phyloP scores from a whole-genome alignment of 202 grass and related monocot species.

The Dendrocalamus latiflorus region DNA sequence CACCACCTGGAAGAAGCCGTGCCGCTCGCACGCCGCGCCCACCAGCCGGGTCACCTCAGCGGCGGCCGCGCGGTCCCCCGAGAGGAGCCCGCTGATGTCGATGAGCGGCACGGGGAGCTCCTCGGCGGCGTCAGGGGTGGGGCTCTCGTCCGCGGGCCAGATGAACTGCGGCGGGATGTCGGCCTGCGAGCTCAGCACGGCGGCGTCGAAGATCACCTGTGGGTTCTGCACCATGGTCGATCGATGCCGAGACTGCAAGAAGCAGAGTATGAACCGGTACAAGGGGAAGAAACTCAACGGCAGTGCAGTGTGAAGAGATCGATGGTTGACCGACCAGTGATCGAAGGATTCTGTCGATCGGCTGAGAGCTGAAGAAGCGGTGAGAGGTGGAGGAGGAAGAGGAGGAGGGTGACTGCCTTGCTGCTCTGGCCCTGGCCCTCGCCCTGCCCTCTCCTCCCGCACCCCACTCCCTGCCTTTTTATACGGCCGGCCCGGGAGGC shows the following conservation, averaged over 20 bases:
- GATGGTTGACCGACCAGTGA: no score
- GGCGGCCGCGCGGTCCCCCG: constrained; percentile 14
- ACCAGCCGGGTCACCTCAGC: constrained; percentile 34
- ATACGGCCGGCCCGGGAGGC: background rate
- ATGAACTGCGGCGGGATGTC: constrained; percentile 77
- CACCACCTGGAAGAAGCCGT: constrained; percentile 91
- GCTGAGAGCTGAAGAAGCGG: no score
- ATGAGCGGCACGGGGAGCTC: constrained; percentile 71
- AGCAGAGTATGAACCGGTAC: no score
- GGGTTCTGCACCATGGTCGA: constrained; percentile 14
- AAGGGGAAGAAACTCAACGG: no score
- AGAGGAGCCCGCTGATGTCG: constrained; percentile 51
- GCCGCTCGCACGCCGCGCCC: constrained; percentile 40
- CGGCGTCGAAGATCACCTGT: constrained; percentile 58
- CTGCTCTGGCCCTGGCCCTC: no score
- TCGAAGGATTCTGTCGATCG: no score
- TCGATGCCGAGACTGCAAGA: background rate
- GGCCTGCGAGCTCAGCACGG: constrained; percentile 32
- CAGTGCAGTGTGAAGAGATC: no score
- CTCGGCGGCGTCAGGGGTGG: constrained; percentile 36
- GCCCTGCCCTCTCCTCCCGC: background rate
- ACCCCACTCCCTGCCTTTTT: background rate
- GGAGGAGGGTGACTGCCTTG: no score
- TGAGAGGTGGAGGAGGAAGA: fast-evolving
- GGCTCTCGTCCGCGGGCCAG: constrained; percentile 76